Evolutionary conservation across 1,139 yeast genomes (phyloP).

Genomic region (Zhuliangozyma blackwelliae): DNA sequence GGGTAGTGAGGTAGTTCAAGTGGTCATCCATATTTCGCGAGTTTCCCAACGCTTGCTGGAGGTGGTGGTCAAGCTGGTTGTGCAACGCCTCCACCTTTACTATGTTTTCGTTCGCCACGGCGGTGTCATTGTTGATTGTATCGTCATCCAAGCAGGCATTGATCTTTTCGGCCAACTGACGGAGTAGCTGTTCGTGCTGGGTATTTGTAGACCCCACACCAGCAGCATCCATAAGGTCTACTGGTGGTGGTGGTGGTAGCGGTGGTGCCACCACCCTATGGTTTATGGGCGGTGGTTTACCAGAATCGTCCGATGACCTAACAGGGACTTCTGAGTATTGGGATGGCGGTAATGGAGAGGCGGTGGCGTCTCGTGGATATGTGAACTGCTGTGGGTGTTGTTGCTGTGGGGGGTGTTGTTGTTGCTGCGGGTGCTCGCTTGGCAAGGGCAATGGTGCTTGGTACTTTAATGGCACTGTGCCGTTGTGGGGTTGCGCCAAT

Average conservation of each 20-base stretch:
- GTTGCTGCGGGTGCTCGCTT: constrained; percentile 3
- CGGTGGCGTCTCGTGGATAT: constrained; percentile 2
- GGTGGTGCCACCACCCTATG: background rate
- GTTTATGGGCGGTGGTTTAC: too few species aligned
- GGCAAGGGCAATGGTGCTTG: constrained; percentile 36
- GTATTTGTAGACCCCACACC: background rate
- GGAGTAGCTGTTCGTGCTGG: constrained; percentile 8
- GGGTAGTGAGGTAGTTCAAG: constrained; percentile 28
- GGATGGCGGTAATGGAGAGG: constrained; percentile 5
- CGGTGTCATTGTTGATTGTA: constrained; percentile 10
- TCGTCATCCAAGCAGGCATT: constrained; percentile 16
- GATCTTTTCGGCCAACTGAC: constrained; percentile 19
- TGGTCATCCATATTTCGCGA: constrained; percentile 29
- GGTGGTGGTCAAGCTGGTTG: constrained; percentile 33
- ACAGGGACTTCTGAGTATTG: background rate
- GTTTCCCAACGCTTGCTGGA: constrained; percentile 37
- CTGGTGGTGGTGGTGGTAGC: background rate
- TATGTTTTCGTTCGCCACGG: constrained; percentile 15
- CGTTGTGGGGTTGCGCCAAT: constrained; percentile 1
- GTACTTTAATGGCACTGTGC: constrained; percentile 25
- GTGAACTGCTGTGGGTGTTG: background rate
- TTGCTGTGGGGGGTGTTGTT: constrained; percentile 5
- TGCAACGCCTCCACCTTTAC: constrained; percentile 27
- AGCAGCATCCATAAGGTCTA: too few species aligned
- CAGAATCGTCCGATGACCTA: background rate